Evolutionary conservation across 2,329 filamentous ascomycete genomes (phyloP).

Genomic region (Clonostachys rosea): DNA sequence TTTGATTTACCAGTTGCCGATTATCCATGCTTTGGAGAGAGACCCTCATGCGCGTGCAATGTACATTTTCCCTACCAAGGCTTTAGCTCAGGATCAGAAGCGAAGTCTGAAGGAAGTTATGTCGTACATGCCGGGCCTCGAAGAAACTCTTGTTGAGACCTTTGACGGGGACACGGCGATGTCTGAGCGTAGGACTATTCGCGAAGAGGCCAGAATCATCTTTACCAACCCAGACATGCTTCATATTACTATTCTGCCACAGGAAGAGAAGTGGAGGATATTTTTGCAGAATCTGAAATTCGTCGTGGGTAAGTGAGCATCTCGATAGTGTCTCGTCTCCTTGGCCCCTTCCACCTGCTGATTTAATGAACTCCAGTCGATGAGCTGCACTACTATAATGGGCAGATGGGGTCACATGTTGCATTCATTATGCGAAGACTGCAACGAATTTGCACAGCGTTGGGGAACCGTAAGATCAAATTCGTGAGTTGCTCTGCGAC

Average conservation of each 20-base stretch:
- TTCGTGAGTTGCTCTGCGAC: conserved; percentile 98
- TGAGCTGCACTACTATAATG: conserved; percentile 95
- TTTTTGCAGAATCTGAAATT: conserved; percentile 88
- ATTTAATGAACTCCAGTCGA: conserved; percentile 43
- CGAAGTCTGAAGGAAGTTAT: conserved; percentile 84
- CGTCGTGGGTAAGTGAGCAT: conserved; percentile 59
- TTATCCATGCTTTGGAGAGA: conserved; percentile 79
- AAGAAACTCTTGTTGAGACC: conserved; percentile 78
- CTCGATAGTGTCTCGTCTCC: not conserved
- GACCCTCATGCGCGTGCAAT: conserved; percentile 77
- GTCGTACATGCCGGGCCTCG: conserved; percentile 71
- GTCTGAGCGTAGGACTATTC: conserved; percentile 69
- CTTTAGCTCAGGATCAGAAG: conserved; percentile 89
- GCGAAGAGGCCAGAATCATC: conserved; percentile 86
- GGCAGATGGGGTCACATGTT: conserved; percentile 88
- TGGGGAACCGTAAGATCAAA: conserved; percentile 79
- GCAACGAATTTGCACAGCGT: conserved; percentile 79
- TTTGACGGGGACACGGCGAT: conserved; percentile 95
- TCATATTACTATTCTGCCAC: conserved; percentile 86
- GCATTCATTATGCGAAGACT: conserved; percentile 91
- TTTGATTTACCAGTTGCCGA: conserved; percentile 94
- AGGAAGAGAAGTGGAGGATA: conserved; percentile 83
- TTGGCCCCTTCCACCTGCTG: not conserved
- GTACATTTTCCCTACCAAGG: conserved; percentile 98
- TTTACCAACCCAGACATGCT: conserved; percentile 99